Evolutionary conservation across 1,284 basidiomycete species (phyloP).

Genomic region (Chiua sp.): DNA sequence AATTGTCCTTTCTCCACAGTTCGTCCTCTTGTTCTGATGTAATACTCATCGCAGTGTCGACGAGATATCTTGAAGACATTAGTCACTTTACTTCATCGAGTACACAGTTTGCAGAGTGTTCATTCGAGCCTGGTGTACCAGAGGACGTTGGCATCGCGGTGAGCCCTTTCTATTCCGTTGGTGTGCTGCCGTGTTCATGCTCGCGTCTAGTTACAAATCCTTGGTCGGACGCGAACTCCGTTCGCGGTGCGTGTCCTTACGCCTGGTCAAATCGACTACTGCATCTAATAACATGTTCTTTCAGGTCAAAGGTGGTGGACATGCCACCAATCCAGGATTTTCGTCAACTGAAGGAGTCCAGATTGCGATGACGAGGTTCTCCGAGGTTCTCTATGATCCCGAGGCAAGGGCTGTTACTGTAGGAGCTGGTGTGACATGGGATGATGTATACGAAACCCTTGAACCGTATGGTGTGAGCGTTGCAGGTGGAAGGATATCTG

Average conservation of each 20-base stretch:
- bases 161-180: no score
- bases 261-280: no score
- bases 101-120: slow-evolving; percentile 47
- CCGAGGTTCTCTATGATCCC: slow-evolving; percentile 47
- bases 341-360: slow-evolving; percentile 54
- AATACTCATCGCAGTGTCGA: slow-evolving; percentile 6
- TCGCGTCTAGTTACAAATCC: no score
- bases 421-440: slow-evolving; percentile 62
- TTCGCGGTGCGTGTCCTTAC: no score
- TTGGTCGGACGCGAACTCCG: no score
- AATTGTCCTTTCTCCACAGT: background rate
- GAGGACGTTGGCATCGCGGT: no score
- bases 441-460: slow-evolving; percentile 58
- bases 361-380: slow-evolving; percentile 58
- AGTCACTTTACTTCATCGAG: slow-evolving; percentile 54
- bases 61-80: slow-evolving; percentile 44
- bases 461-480: slow-evolving; percentile 52
- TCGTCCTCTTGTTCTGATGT: background rate
- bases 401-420: slow-evolving; percentile 37
- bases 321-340: slow-evolving; percentile 21
- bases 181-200: no score
- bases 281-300: no score
- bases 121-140: slow-evolving; percentile 47
- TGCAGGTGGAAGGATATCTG: slow-evolving; percentile 53
- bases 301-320: slow-evolving; percentile 24